A percentile compares a stretch with the other conserved stretches of the same genome.
phyloP scores from a whole-genome alignment of 257 asterid genomes.

The Buddleja alternifolia region DNA sequence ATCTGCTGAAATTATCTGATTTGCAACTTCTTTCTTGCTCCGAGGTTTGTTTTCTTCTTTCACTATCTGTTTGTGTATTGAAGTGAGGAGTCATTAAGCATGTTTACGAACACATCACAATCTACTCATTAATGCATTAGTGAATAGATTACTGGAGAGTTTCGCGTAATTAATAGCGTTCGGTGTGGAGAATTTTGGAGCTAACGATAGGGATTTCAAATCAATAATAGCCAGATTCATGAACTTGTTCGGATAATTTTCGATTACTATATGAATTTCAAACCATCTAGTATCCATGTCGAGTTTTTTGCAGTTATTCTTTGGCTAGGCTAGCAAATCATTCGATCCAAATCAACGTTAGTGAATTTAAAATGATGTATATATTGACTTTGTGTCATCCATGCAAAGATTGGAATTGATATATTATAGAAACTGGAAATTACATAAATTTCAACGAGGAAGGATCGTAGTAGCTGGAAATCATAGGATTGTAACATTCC shows the following conservation, averaged over 20 bases:
- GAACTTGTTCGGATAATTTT: too few relatives aligned
- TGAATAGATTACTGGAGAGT: neutral
- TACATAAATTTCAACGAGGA: neutral
- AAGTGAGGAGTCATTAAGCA: neutral
- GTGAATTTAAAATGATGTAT: neutral
- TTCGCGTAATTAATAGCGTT: too few relatives aligned
- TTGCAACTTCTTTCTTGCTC: slow-evolving; percentile 71
- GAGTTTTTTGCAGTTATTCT: too few relatives aligned
- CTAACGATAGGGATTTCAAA: too few relatives aligned
- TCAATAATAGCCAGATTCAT: too few relatives aligned
- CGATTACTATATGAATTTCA: too few relatives aligned
- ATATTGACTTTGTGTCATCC: neutral
- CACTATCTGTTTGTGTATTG: neutral
- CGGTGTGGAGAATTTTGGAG: too few relatives aligned
- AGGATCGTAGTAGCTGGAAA: slow-evolving; percentile 2
- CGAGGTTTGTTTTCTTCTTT: slow-evolving; percentile 57
- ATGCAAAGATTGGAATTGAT: neutral
- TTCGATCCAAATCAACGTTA: too few relatives aligned
- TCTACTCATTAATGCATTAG: neutral
- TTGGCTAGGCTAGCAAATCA: too few relatives aligned
- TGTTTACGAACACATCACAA: neutral
- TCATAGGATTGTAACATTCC: neutral
- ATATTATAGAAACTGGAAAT: neutral
- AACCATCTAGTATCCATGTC: too few relatives aligned
- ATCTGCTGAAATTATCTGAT: slow-evolving; percentile 35